These are phyloP conservation scores for Trichoderma brevicompactum DNA, from an alignment of 2,329 filamentous ascomycete genomes.

Conservation along the genomic window DNA sequence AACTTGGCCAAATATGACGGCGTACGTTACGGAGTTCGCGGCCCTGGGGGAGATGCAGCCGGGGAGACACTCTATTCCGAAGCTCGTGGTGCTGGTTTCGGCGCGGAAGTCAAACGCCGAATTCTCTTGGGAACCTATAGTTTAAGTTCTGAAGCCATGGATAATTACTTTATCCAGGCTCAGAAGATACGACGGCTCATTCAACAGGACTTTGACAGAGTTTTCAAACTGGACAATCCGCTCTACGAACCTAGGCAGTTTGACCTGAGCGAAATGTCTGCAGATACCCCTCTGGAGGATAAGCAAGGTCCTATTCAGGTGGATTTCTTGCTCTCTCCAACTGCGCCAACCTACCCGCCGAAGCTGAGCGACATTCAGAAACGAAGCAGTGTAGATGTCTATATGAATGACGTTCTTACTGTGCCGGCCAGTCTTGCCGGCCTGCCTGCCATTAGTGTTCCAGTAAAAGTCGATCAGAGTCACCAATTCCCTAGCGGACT, in stretches of 20 bases:
- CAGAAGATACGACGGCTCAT: conserved; percentile 85
- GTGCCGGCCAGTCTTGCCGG: conserved; percentile 93
- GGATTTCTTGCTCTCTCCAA: conserved; percentile 87
- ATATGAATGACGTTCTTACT: conserved; percentile 94
- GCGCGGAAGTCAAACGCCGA: conserved; percentile 80
- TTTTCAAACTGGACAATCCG: conserved; percentile 73
- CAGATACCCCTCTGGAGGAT: conserved; percentile 54
- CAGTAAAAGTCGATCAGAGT: conserved; percentile 48
- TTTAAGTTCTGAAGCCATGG: conserved; percentile 84
- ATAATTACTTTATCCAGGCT: conserved; percentile 96
- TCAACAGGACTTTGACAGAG: conserved; percentile 80
- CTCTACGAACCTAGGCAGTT: conserved; percentile 60
- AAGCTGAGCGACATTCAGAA: conserved; percentile 60
- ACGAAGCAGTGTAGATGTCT: conserved; percentile 69
- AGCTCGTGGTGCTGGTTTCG: conserved; percentile 76
- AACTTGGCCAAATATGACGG: conserved; percentile 98
- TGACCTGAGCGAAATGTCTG: conserved; percentile 64
- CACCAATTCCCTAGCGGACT: conserved; percentile 56
- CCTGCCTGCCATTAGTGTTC: conserved; percentile 84
- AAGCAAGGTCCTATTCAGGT: conserved; percentile 67
- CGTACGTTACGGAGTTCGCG: conserved; percentile 79
- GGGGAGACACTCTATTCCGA: conserved; percentile 73
- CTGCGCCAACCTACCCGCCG: conserved; percentile 77
- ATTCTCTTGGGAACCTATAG: conserved; percentile 91
- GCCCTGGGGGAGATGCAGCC: conserved; percentile 55